A percentile compares a stretch with the other conserved stretches of the same genome.
Evolutionary conservation across 208 protist genomes (phyloP).

Genomic region (Naegleria gruberi): DNA sequence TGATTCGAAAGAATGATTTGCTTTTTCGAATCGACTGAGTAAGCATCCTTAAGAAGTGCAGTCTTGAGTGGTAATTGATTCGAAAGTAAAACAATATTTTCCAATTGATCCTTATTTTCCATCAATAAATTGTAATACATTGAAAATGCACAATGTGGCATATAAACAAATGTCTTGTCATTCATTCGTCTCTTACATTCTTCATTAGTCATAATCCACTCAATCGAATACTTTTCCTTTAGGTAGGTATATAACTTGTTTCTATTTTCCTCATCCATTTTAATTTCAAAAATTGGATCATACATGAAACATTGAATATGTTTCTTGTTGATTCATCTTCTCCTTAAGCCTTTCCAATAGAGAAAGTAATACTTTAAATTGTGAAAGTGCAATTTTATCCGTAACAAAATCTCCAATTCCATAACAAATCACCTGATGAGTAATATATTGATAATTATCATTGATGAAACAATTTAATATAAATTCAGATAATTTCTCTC

Average conservation of each 20-base stretch:
- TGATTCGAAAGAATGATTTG: neutral
- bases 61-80: neutral
- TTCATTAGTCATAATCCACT: neutral
- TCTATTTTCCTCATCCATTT: neutral
- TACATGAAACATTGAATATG: neutral
- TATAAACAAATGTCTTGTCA: neutral
- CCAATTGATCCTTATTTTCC: neutral
- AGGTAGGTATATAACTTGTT: neutral
- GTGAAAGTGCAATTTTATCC: neutral
- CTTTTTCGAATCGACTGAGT: neutral
- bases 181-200: neutral
- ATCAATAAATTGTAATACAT: neutral
- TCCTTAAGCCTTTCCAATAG: neutral
- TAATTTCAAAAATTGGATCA: neutral
- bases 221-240: neutral
- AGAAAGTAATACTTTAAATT: neutral
- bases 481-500: neutral
- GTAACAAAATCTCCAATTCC: neutral
- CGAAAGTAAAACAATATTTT: neutral
- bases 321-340: neutral
- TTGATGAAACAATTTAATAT: neutral
- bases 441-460: neutral
- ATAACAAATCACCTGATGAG: neutral
- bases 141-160: neutral
- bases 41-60: neutral